Percentiles rank a stretch among this genome's conserved stretches.
Evolutionary conservation across 169 alveolate genomes (phyloP).

Genomic region (Condylostoma magnum): DNA sequence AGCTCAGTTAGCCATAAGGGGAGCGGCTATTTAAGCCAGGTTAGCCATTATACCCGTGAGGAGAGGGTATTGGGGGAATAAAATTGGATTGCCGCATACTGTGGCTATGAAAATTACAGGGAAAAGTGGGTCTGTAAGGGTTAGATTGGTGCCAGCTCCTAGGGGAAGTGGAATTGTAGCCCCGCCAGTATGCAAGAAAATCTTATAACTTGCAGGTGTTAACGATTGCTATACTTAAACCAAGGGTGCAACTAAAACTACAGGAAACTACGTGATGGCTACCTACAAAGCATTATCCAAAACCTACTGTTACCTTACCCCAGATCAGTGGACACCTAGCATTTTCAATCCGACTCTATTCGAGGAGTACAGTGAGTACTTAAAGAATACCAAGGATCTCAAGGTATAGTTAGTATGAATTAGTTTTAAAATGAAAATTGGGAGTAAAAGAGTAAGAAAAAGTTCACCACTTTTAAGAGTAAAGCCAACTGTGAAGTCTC

Average conservation of each 20-base stretch:
- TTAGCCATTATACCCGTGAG: conserved; percentile 98
- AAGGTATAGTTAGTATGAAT: no score
- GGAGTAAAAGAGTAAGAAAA: no score
- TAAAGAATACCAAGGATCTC: no score
- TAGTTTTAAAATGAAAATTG: no score
- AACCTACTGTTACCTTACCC: conserved; percentile 98
- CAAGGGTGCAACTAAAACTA: conserved; percentile 97
- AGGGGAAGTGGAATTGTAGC: conserved; percentile 99
- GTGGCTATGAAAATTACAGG: conserved; percentile 99
- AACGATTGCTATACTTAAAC: conserved; percentile 98
- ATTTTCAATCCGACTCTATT: conserved; percentile 10
- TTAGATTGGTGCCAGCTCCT: conserved; percentile 99
- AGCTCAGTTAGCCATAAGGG: conserved; percentile 99
- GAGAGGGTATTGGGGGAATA: conserved; percentile 99
- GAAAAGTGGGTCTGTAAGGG: conserved; percentile 99
- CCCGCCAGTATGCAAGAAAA: conserved; percentile 98
- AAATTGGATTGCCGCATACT: conserved; percentile 99
- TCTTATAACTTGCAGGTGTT: conserved; percentile 98
- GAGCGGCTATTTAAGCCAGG: conserved; percentile 99
- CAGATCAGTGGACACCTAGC: conserved; percentile 93
- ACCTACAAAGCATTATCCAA: conserved; percentile 95
- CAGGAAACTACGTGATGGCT: conserved; percentile 98
- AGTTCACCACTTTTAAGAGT: no score
- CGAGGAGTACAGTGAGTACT: conserved; percentile 9
- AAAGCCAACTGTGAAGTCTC: no score